Evolutionary conservation across 2,329 filamentous ascomycete species (phyloP).

Genomic region (Septoria linicola): DNA sequence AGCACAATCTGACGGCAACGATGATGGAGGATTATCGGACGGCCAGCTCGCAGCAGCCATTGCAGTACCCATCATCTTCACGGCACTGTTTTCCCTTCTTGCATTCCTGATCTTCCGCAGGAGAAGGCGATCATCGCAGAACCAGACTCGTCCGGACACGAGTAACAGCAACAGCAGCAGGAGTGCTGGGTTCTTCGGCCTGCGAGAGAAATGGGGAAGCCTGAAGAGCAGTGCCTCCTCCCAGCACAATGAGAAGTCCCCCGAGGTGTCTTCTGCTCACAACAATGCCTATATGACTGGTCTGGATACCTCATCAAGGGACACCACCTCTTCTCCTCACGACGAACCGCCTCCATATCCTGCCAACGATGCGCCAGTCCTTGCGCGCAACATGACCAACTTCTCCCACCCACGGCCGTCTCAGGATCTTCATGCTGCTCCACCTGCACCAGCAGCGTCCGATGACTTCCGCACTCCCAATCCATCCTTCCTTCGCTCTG

Average conservation of each 20-base stretch:
- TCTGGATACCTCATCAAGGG: conserved; percentile 25
- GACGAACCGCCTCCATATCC: conserved; percentile 5
- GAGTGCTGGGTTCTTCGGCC: conserved; percentile 8
- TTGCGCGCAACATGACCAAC: neutral
- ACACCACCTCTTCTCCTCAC: conserved; percentile 3
- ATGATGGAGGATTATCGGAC: conserved; percentile 21
- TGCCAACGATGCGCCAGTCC: neutral
- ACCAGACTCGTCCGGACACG: conserved; percentile 1
- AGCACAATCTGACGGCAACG: conserved; percentile 8
- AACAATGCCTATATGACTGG: conserved; percentile 28
- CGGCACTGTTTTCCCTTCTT: conserved; percentile 14
- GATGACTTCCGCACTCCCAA: conserved; percentile 2
- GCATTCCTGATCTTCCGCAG: conserved; percentile 27
- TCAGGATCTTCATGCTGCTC: too few species aligned
- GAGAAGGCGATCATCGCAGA: conserved; percentile 9
- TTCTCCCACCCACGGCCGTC: neutral
- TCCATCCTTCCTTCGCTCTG: neutral
- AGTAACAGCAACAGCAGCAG: conserved; percentile 5
- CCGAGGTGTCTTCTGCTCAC: conserved; percentile 12
- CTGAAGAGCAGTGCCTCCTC: conserved; percentile 20
- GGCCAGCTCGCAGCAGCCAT: conserved; percentile 29
- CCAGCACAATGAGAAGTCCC: neutral
- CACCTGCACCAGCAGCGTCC: too few species aligned
- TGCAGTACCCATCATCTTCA: conserved; percentile 25
- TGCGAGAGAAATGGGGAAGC: conserved; percentile 25